Conservation (phyloP, 805 yeast species). For the Hanseniaspora mollemarum region DNA sequence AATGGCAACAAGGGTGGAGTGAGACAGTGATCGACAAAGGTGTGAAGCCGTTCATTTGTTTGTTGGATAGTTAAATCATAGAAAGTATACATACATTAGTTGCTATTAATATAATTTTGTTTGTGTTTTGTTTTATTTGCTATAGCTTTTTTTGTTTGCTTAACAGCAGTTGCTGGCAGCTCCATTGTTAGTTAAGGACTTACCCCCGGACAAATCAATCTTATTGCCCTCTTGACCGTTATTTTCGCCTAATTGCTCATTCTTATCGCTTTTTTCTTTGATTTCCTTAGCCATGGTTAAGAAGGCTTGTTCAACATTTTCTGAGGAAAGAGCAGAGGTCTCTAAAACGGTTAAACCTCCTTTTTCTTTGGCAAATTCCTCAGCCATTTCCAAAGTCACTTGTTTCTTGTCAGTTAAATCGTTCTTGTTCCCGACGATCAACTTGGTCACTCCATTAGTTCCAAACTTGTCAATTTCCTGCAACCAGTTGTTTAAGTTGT, state of each 20-base stretch:
- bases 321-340: conserved; percentile 87
- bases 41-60: too few species aligned
- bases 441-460: conserved; percentile 91
- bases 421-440: conserved; percentile 92
- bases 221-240: conserved; percentile 41
- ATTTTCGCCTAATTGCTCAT: conserved; percentile 30
- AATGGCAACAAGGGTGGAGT: conserved; percentile 30
- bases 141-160: not conserved
- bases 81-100: too few species aligned
- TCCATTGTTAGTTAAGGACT: conserved; percentile 38
- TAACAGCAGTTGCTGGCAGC: conserved; percentile 40
- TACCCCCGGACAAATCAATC: conserved; percentile 59
- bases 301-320: conserved; percentile 97
- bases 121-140: too few species aligned
- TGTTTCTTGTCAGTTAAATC: conserved; percentile 88
- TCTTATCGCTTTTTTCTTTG: conserved; percentile 82
- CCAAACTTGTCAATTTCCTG: conserved; percentile 98
- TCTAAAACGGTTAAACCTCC: conserved; percentile 90
- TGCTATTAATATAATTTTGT: too few species aligned
- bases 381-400: conserved; percentile 90
- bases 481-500: conserved; percentile 95
- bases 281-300: conserved; percentile 97
- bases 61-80: too few species aligned
- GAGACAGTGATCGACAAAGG: conserved; percentile 8
- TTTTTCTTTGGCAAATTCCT: conserved; percentile 87